Percentiles rank a stretch among this genome's conserved stretches.
These are phyloP conservation scores for Sporothrix humicola DNA, from an alignment of 2,329 filamentous ascomycete genomes.

Conservation along the genomic window DNA sequence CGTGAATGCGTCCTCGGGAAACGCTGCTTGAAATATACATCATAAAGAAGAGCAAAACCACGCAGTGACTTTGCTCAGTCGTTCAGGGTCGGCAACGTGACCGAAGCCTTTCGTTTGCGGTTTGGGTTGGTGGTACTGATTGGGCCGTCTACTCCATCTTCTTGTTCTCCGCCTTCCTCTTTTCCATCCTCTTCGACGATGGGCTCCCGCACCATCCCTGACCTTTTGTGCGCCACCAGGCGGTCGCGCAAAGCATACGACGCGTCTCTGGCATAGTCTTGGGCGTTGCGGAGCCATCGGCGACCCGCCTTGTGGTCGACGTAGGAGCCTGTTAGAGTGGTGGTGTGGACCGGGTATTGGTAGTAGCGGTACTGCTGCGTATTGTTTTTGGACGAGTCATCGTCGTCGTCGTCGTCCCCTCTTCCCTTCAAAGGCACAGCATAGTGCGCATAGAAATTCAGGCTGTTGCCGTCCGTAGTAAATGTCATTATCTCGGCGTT, in stretches of 20 bases:
- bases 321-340: background rate
- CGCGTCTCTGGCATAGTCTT: background rate
- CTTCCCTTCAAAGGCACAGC: background rate
- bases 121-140: too few relatives aligned
- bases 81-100: too few relatives aligned
- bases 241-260: background rate
- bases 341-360: background rate
- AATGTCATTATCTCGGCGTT: background rate
- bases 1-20: too few relatives aligned
- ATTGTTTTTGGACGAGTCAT: background rate
- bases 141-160: too few relatives aligned
- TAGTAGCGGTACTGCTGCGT: background rate
- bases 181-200: too few relatives aligned
- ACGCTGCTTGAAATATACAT: too few relatives aligned
- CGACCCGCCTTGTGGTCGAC: background rate
- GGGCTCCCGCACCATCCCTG: too few relatives aligned
- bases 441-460: conserved; percentile 1
- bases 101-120: too few relatives aligned
- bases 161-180: too few relatives aligned
- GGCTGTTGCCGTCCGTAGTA: background rate
- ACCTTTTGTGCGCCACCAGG: background rate
- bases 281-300: background rate
- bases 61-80: too few relatives aligned
- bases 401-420: background rate
- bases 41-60: too few relatives aligned